Percentiles rank a stretch among this genome's conserved stretches.
phyloP scores from a whole-genome alignment of 2,329 filamentous ascomycete species.

The Westerdykella sp. region DNA sequence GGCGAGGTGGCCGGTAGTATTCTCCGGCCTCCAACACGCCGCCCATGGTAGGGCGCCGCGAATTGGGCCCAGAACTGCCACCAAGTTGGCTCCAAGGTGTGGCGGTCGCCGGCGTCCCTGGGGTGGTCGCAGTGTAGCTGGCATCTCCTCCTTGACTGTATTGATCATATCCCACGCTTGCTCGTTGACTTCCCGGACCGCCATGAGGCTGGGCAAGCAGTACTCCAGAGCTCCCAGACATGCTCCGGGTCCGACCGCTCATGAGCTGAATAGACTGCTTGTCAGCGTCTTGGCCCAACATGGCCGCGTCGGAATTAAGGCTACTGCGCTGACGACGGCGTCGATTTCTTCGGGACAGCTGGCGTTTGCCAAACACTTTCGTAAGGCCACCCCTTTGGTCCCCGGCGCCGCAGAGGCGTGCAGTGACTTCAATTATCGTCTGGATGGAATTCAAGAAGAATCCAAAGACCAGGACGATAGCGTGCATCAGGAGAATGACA shows the following conservation, averaged over 20 bases:
- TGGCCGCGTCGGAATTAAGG: conserved; percentile 74
- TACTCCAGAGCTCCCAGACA: conserved; percentile 57
- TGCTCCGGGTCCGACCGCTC: conserved; percentile 50
- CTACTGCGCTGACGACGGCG: conserved; percentile 66
- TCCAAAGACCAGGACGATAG: conserved; percentile 75
- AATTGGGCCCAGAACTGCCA: conserved; percentile 40
- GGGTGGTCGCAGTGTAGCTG: conserved; percentile 55
- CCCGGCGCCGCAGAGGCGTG: conserved; percentile 75
- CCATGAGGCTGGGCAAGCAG: conserved; percentile 49
- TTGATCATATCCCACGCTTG: conserved; percentile 50
- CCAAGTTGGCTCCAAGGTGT: conserved; percentile 67
- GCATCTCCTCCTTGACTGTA: conserved; percentile 47
- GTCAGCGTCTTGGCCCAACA: conserved; percentile 64
- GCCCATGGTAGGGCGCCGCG: conserved; percentile 33
- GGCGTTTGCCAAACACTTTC: conserved; percentile 83
- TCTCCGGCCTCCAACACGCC: conserved; percentile 46
- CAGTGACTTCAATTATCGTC: conserved; percentile 81
- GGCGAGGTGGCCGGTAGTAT: conserved; percentile 81
- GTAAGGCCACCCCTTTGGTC: conserved; percentile 73
- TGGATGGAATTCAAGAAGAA: conserved; percentile 91
- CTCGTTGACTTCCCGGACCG: conserved; percentile 37
- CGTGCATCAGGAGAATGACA: conserved; percentile 79
- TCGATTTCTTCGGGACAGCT: conserved; percentile 65
- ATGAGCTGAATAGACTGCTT: conserved; percentile 54
- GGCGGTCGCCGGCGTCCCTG: conserved; percentile 65